These are phyloP conservation scores for Rhynchosporium graminicola DNA, from an alignment of 2,329 filamentous ascomycete genomes.

Conservation along the genomic window DNA sequence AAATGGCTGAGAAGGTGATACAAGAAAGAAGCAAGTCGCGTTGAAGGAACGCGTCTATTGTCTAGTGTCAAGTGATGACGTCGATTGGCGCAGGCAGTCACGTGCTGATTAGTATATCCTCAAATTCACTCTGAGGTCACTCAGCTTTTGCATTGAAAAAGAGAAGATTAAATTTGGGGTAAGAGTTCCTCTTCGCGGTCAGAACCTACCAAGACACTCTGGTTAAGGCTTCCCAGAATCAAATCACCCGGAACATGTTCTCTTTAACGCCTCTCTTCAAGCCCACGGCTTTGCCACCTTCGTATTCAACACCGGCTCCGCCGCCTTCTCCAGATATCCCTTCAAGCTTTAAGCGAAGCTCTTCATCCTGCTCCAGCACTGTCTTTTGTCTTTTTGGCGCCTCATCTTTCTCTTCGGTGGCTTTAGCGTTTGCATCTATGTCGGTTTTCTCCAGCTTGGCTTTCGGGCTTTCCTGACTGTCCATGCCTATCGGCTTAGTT, in stretches of 20 bases:
- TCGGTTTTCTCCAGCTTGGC: not conserved
- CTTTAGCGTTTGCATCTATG: too few relatives aligned
- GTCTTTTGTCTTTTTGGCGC: not conserved
- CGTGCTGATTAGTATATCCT: not conserved
- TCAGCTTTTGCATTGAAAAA: not conserved
- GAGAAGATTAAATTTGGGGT: not conserved
- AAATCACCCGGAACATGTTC: constrained; percentile 77
- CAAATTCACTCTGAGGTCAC: not conserved
- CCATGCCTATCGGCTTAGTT: not conserved
- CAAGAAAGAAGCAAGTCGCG: not conserved
- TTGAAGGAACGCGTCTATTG: constrained; percentile 4
- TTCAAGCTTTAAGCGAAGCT: constrained; percentile 65
- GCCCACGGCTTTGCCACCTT: constrained; percentile 69
- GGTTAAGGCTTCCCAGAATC: constrained; percentile 19
- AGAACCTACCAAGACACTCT: not conserved
- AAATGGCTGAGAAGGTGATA: not conserved
- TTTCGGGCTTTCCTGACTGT: not conserved
- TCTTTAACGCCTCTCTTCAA: constrained; percentile 74
- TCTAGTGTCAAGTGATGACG: constrained; percentile 6
- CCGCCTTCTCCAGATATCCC: constrained; percentile 70
- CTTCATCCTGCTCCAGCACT: constrained; percentile 53
- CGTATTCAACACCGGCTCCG: constrained; percentile 70
- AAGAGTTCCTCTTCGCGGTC: not conserved
- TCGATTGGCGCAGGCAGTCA: constrained; percentile 1
- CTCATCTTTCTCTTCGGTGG: not conserved